Percentiles rank a stretch among this genome's conserved stretches.
Evolutionary conservation across 2,329 filamentous ascomycete genomes (phyloP).

Genomic region (Akanthomyces lecanii): DNA sequence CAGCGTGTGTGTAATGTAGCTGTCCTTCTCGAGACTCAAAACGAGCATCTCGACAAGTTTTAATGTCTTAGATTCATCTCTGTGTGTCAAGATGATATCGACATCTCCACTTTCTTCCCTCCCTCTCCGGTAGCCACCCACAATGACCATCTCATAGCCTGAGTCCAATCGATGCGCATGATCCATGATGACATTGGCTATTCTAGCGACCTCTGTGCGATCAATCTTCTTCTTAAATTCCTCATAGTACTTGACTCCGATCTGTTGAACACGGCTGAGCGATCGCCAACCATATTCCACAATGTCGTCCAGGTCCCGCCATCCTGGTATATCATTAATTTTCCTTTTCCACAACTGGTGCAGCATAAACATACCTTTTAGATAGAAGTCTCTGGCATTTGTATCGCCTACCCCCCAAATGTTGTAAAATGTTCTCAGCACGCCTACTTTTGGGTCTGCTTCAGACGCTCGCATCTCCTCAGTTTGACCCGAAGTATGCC

Average conservation of each 20-base stretch:
- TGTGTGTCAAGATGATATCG: conserved; percentile 80
- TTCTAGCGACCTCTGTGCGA: conserved; percentile 66
- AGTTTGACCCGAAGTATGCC: conserved; percentile 56
- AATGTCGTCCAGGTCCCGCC: conserved; percentile 81
- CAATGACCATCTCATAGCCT: conserved; percentile 57
- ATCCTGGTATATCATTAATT: conserved; percentile 42
- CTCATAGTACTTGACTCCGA: conserved; percentile 89
- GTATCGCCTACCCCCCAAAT: conserved; percentile 91
- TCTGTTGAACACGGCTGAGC: conserved; percentile 79
- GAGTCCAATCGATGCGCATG: conserved; percentile 62
- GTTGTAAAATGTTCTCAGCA: conserved; percentile 68
- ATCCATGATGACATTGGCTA: conserved; percentile 57
- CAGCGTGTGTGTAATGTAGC: conserved; percentile 78
- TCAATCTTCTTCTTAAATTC: conserved; percentile 73
- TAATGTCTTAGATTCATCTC: conserved; percentile 61
- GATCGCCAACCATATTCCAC: conserved; percentile 74
- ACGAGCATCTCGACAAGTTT: conserved; percentile 72
- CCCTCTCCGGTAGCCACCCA: conserved; percentile 78
- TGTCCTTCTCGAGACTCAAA: conserved; percentile 60
- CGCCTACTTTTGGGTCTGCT: conserved; percentile 57
- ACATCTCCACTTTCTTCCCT: conserved; percentile 74
- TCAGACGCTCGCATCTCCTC: conserved; percentile 61
- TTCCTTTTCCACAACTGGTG: neutral
- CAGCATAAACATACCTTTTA: conserved; percentile 41
- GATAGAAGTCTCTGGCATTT: conserved; percentile 78